Conservation (phyloP, 2,329 filamentous ascomycete species). For the Zelopaecilomyces penicillatus region DNA sequence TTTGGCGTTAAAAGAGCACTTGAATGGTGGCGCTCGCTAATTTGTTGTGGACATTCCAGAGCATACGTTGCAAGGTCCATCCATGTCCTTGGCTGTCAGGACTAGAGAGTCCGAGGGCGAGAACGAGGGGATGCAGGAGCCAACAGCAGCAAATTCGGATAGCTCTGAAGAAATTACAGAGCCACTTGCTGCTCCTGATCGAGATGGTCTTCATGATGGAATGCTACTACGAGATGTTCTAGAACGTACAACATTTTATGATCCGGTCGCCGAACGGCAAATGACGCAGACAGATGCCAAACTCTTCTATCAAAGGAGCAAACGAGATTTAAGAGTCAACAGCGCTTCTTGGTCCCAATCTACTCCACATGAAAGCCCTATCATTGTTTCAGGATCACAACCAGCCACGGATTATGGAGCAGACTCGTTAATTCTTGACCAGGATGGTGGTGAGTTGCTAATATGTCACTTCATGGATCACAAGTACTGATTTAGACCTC, state of each 20-base stretch:
- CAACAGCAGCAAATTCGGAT: slow-evolving; percentile 16
- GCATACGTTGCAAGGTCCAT: slow-evolving; percentile 2
- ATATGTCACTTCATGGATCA: no score
- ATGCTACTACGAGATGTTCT: slow-evolving; percentile 55
- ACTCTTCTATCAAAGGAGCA: slow-evolving; percentile 87
- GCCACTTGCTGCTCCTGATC: slow-evolving; percentile 15
- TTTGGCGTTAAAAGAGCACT: neutral
- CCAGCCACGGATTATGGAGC: slow-evolving; percentile 28
- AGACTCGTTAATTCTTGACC: slow-evolving; percentile 25
- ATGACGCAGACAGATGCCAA: slow-evolving; percentile 93
- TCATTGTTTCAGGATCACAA: slow-evolving; percentile 28
- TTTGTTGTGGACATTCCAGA: neutral
- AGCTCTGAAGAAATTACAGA: slow-evolving; percentile 14
- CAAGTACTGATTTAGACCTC: slow-evolving; percentile 4
- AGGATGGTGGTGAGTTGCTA: slow-evolving; percentile 17
- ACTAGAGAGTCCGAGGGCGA: slow-evolving; percentile 25
- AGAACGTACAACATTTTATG: slow-evolving; percentile 78
- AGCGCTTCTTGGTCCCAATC: slow-evolving; percentile 31
- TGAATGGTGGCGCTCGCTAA: no score
- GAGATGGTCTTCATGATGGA: slow-evolving; percentile 38
- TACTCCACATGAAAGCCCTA: slow-evolving; percentile 40
- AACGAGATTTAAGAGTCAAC: slow-evolving; percentile 45
- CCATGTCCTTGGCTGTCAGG: slow-evolving; percentile 14
- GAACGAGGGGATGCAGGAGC: slow-evolving; percentile 15
- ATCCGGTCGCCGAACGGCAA: slow-evolving; percentile 86